Conservation (phyloP, 2,329 filamentous ascomycete species). For the Colletotrichum truncatum region DNA sequence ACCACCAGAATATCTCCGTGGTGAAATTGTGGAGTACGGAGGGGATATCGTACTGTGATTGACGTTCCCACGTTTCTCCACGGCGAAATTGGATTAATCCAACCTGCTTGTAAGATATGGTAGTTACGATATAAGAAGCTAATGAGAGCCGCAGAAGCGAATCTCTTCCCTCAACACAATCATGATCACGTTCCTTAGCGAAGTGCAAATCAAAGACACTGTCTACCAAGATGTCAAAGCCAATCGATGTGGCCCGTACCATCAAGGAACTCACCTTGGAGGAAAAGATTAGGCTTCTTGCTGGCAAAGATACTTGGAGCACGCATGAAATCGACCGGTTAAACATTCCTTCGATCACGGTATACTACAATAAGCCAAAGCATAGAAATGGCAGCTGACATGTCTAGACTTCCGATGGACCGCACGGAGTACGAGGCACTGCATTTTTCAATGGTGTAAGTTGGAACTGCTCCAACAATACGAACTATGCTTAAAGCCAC, state of each 20-base stretch:
- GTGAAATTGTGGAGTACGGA: neutral
- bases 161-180: no score
- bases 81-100: neutral
- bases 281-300: neutral
- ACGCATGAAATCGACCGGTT: neutral
- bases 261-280: neutral
- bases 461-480: neutral
- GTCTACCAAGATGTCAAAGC: neutral
- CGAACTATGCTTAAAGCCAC: neutral
- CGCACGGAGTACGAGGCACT: neutral
- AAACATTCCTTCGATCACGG: neutral
- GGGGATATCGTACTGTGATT: no score
- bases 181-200: no score
- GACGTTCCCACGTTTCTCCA: neutral
- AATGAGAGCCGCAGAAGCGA: no score
- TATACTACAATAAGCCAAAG: neutral
- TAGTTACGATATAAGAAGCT: no score
- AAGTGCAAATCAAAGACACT: neutral
- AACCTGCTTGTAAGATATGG: no score
- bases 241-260: neutral
- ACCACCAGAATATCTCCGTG: no score
- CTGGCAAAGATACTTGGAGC: neutral
- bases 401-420: neutral
- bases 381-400: neutral
- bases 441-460: neutral